Conservation (phyloP, 2,329 filamentous ascomycete genomes). For the Chrysoporthe deuterocubensis region DNA sequence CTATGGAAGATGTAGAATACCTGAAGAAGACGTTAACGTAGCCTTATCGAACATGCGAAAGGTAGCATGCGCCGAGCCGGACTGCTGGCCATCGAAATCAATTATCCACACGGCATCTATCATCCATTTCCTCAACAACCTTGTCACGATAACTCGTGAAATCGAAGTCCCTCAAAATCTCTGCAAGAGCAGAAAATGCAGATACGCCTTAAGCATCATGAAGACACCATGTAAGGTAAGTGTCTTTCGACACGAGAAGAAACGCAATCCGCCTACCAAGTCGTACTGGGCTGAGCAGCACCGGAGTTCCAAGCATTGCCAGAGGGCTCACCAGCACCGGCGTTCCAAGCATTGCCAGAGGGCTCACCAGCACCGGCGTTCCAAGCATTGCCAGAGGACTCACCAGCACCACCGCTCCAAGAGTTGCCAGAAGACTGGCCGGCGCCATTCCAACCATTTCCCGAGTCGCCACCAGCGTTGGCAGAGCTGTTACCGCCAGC, state of each 20-base stretch:
- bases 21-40: conserved; percentile 22
- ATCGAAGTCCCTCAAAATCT: neutral
- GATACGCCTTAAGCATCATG: neutral
- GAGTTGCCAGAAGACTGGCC: too few relatives aligned
- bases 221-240: conserved; percentile 6
- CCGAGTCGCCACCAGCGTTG: too few relatives aligned
- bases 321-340: neutral
- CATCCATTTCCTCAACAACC: conserved; percentile 24
- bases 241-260: conserved; percentile 11
- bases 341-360: neutral
- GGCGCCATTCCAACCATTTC: too few relatives aligned
- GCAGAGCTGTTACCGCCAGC: too few relatives aligned
- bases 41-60: conserved; percentile 8
- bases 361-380: neutral
- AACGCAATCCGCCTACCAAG: neutral
- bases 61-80: conserved; percentile 15
- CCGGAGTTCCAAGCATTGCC: neutral
- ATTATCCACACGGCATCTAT: conserved; percentile 11
- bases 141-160: neutral
- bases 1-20: conserved; percentile 22
- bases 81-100: conserved; percentile 9
- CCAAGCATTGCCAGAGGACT: conserved; percentile 23
- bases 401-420: conserved; percentile 15
- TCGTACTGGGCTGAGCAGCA: neutral
- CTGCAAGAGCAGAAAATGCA: neutral